phyloP scores from a whole-genome alignment of 2,329 filamentous ascomycete species.

The Sclerotinia sclerotiorum region DNA sequence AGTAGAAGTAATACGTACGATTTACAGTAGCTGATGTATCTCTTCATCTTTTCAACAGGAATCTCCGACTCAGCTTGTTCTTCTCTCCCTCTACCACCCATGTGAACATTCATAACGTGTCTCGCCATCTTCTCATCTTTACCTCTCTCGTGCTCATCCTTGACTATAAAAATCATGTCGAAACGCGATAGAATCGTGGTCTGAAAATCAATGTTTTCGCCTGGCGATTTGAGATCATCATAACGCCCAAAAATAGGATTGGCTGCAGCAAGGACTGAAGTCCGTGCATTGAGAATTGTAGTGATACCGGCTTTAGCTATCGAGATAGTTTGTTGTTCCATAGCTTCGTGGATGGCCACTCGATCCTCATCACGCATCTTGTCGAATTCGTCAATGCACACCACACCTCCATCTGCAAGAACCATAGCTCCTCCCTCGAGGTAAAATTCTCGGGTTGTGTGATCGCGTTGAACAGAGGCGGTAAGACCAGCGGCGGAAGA shows the following conservation, averaged over 20 bases:
- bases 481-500: constrained; percentile 97
- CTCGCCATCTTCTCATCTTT: constrained; percentile 92
- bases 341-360: constrained; percentile 97
- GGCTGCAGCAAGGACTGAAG: constrained; percentile 90
- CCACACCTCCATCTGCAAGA: constrained; percentile 90
- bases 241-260: constrained; percentile 98
- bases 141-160: constrained; percentile 85
- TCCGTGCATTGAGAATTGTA: constrained; percentile 93
- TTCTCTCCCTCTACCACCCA: constrained; percentile 81
- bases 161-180: constrained; percentile 99
- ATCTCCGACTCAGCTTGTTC: constrained; percentile 86
- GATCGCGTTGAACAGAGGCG: constrained; percentile 91
- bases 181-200: constrained; percentile 98
- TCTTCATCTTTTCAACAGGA: constrained; percentile 92
- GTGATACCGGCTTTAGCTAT: constrained; percentile 99
- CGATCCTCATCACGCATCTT: constrained; percentile 99
- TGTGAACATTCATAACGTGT: constrained; percentile 97
- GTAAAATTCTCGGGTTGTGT: constrained; percentile 91
- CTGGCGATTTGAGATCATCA: constrained; percentile 95
- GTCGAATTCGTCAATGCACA: constrained; percentile 99
- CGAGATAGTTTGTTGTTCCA: constrained; percentile 99
- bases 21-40: constrained; percentile 96
- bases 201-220: constrained; percentile 99
- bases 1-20: constrained; percentile 58
- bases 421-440: constrained; percentile 99